These are phyloP conservation scores for Claviceps sp. DNA, from an alignment of 2,329 filamentous ascomycete species.

Conservation along the genomic window DNA sequence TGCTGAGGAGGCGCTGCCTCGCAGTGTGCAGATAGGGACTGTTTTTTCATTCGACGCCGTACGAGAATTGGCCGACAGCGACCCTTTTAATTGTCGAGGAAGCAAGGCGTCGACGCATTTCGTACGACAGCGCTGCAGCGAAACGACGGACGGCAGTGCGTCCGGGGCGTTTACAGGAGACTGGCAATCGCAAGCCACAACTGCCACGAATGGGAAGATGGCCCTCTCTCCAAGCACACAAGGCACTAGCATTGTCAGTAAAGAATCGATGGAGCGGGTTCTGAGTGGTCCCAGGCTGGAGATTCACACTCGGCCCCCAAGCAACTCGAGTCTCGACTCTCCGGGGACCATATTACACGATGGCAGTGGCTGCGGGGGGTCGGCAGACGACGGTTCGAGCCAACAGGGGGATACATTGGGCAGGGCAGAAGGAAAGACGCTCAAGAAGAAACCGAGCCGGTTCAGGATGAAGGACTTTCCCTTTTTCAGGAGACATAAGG, in stretches of 20 bases:
- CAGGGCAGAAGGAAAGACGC: slow-evolving; percentile 33
- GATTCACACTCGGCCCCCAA: slow-evolving; percentile 26
- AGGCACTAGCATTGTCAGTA: slow-evolving; percentile 51
- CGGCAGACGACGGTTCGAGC: slow-evolving; percentile 18
- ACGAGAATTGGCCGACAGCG: slow-evolving; percentile 34
- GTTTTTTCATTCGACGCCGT: slow-evolving; percentile 31
- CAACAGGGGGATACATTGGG: slow-evolving; percentile 29
- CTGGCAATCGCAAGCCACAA: slow-evolving; percentile 50
- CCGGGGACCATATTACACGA: slow-evolving; percentile 15
- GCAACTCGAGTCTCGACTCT: slow-evolving; percentile 15
- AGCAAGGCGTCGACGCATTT: slow-evolving; percentile 25
- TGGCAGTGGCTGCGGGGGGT: slow-evolving; percentile 2
- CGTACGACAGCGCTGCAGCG: slow-evolving; percentile 43
- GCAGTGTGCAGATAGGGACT: slow-evolving; percentile 25
- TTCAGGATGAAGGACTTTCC: slow-evolving; percentile 50
- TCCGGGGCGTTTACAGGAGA: slow-evolving; percentile 41
- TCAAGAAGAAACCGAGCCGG: slow-evolving; percentile 50
- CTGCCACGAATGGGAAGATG: slow-evolving; percentile 50
- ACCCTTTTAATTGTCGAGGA: slow-evolving; percentile 31
- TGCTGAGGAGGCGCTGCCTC: background rate
- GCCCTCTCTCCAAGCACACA: slow-evolving; percentile 52
- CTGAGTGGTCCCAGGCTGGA: slow-evolving; percentile 28
- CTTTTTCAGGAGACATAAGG: slow-evolving; percentile 42
- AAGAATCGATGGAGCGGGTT: slow-evolving; percentile 40
- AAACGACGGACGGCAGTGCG: slow-evolving; percentile 47